Base-by-base conservation (phyloP, 257 asterid species). In the Penstemon barbatus region DNA sequence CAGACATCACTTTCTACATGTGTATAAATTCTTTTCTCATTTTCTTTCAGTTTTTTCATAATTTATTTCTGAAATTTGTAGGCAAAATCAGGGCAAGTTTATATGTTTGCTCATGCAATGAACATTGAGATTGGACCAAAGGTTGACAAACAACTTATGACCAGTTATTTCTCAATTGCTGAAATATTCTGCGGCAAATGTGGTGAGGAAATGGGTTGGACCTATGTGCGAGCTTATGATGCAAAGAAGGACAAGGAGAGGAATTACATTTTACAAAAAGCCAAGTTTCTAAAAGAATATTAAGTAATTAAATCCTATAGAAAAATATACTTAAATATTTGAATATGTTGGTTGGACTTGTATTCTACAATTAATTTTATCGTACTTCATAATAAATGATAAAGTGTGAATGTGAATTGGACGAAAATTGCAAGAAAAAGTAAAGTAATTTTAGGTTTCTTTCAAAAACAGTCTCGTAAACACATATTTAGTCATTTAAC, bases 141-240 rank as follows among this genome's bases (percentile, higher is more conserved):
- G 43, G 57, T 38, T 66, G 72, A 70, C 1, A 77, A 3, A 51
- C 50, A 42, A 54, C 59, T 84, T 5, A 38, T 81, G 0, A 76
- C 75, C 7, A 84, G 84, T 37, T 4, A 12, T n/a, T 70, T 65
- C 81, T 43, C 66, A 52, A 73, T 78, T 50, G 72, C 83, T 11
- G 13, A 25, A 3, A 79, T 84, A 18, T 76, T 48, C 40, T 84
- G 89, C 82, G 48, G 76, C 65, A 79, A 74, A 55, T 81, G 89
- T 59, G 76, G 79, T 15, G 74, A 62, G 43, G 68, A 37, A 43
- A 64, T 81, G 73, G 86, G 84, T 1, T 84, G 84, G 83, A 81
- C 75, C 39, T 81, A 84, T 60, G 63, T 62, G 4, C 13, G 72
- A 11, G 77, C 76, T 18, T 78, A 65, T 56, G 64, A 70, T 61